phyloP scores from a whole-genome alignment of 805 yeast genomes.

The Starmerella davenportii region DNA sequence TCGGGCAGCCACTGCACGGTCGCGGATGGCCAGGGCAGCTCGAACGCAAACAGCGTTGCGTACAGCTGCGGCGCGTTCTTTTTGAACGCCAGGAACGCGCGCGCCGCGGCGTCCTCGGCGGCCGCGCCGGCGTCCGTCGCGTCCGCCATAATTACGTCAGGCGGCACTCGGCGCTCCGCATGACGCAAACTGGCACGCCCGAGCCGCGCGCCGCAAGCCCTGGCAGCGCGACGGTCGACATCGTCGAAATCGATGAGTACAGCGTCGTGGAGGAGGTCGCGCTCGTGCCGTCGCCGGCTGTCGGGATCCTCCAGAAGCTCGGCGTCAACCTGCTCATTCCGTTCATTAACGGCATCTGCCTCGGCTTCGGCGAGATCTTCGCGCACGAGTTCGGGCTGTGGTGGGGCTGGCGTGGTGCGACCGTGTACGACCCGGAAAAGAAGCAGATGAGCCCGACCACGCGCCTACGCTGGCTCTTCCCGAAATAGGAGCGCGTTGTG shows the following conservation, averaged over 20 bases:
- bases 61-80: slow-evolving; percentile 42
- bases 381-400: slow-evolving; percentile 84
- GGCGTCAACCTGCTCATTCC: slow-evolving; percentile 67
- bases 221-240: too few species aligned
- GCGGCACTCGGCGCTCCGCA: too few species aligned
- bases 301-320: slow-evolving; percentile 1
- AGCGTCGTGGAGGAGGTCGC: not conserved
- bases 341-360: slow-evolving; percentile 82
- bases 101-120: not conserved
- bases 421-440: slow-evolving; percentile 13
- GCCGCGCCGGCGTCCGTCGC: not conserved
- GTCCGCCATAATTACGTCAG: not conserved
- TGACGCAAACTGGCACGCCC: not conserved
- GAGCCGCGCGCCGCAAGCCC: not conserved
- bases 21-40: slow-evolving; percentile 48
- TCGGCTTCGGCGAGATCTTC: slow-evolving; percentile 85
- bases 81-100: slow-evolving; percentile 36
- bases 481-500: too few species aligned
- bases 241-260: not conserved
- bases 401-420: slow-evolving; percentile 56
- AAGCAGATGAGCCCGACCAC: slow-evolving; percentile 7
- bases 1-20: slow-evolving; percentile 51
- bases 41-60: slow-evolving; percentile 33
- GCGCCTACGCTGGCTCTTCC: slow-evolving; percentile 15
- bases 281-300: too few species aligned